Evolutionary conservation across 768 basidiomycete genomes (phyloP).

Genomic region (Pisolithus microcarpus): DNA sequence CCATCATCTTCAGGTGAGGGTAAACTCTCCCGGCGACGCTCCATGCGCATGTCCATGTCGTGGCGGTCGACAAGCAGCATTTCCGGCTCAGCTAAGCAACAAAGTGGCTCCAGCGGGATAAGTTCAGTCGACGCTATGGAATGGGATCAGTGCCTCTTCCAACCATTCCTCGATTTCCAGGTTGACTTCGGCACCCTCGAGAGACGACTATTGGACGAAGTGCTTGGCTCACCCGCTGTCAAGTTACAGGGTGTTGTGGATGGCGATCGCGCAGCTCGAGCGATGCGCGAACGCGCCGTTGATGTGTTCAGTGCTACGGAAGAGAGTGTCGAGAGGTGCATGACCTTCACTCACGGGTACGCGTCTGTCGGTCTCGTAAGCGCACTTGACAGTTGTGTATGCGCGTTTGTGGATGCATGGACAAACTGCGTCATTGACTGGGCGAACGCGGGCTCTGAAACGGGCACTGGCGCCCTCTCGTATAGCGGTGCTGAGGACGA

Average conservation of each 20-base stretch:
- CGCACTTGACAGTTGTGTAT: constrained; percentile 65
- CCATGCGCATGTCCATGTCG: constrained; percentile 61
- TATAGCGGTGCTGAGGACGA: constrained; percentile 29
- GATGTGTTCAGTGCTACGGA: constrained; percentile 75
- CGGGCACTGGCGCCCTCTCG: constrained; percentile 24
- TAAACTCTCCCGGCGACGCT: constrained; percentile 42
- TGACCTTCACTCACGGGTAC: constrained; percentile 84
- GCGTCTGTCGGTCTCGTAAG: constrained; percentile 67
- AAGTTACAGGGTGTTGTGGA: constrained; percentile 15
- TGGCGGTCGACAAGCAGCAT: constrained; percentile 35
- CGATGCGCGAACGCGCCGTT: constrained; percentile 66
- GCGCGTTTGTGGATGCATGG: constrained; percentile 62
- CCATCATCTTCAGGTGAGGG: constrained; percentile 15
- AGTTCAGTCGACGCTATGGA: constrained; percentile 30
- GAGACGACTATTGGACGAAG: constrained; percentile 55
- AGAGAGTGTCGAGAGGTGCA: constrained; percentile 69
- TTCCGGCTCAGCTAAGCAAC: constrained; percentile 9
- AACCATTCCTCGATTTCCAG: constrained; percentile 91
- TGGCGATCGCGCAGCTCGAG: constrained; percentile 44
- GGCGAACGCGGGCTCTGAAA: constrained; percentile 22
- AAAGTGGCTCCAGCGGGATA: constrained; percentile 5
- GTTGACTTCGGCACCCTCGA: constrained; percentile 78
- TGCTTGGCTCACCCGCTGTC: constrained; percentile 43
- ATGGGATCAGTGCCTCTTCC: constrained; percentile 91
- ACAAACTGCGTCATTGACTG: constrained; percentile 44